Evolutionary conservation across 345 rosid genomes (phyloP).

Genomic region (Syzygium oleosum): DNA sequence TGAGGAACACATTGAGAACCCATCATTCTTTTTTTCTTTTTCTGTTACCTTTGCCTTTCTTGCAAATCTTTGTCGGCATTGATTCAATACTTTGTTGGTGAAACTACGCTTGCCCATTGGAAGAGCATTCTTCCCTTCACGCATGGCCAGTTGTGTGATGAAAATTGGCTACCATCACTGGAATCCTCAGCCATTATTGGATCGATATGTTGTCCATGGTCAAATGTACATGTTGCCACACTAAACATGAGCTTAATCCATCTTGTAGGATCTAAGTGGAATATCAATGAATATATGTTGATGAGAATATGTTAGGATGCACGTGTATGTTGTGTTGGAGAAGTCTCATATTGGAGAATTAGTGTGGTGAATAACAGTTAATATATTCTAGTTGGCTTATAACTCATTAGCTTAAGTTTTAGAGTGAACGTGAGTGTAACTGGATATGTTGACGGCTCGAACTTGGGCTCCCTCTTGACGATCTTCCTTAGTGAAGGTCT

Average conservation of each 20-base stretch:
- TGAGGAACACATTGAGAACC: background rate
- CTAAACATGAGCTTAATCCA: background rate
- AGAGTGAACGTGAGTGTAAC: no score
- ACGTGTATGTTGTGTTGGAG: no score
- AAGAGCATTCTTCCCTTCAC: background rate
- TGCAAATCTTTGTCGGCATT: background rate
- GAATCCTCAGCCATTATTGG: background rate
- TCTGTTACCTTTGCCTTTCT: background rate
- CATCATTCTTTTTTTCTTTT: background rate
- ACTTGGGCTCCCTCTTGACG: no score
- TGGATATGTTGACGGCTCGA: no score
- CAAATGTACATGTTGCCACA: background rate
- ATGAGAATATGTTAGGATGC: background rate
- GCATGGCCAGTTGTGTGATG: background rate
- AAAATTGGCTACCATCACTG: background rate
- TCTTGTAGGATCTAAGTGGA: background rate
- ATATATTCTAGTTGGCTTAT: no score
- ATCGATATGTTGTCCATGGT: background rate
- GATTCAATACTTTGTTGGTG: background rate
- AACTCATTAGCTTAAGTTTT: no score
- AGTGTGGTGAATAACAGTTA: no score
- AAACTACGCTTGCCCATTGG: background rate
- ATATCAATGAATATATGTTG: background rate
- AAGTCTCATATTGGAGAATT: no score
- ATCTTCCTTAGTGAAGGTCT: no score